phyloP scores from a whole-genome alignment of 1,284 basidiomycete genomes.

The Ustilago shanxiensis region DNA sequence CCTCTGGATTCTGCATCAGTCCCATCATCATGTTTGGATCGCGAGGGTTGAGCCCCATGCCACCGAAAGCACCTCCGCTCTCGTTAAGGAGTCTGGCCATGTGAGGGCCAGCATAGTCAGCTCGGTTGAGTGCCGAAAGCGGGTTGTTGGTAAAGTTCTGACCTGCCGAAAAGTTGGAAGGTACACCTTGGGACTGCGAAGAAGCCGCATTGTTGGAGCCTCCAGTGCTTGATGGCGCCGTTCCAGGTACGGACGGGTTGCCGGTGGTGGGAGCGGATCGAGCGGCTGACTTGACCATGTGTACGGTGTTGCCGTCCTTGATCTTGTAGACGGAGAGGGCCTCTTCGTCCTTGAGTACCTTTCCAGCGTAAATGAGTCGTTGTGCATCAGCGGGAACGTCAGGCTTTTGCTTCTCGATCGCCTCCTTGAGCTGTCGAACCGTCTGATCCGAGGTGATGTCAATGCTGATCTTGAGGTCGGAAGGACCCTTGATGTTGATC shows the following conservation, averaged over 20 bases:
- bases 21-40: constrained; percentile 68
- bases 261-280: constrained; percentile 57
- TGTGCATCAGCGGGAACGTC: constrained; percentile 67
- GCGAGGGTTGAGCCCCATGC: constrained; percentile 65
- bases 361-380: constrained; percentile 67
- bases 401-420: constrained; percentile 57
- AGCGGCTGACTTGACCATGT: constrained; percentile 65
- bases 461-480: constrained; percentile 62
- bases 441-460: constrained; percentile 56
- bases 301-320: constrained; percentile 64
- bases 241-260: constrained; percentile 44
- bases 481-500: constrained; percentile 67
- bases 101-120: constrained; percentile 67
- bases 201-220: constrained; percentile 40
- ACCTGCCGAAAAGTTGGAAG: constrained; percentile 65
- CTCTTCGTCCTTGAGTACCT: constrained; percentile 67
- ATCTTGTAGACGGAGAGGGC: constrained; percentile 63
- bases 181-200: constrained; percentile 61
- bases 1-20: constrained; percentile 65
- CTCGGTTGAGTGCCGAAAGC: constrained; percentile 64
- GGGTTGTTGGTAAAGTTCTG: constrained; percentile 68
- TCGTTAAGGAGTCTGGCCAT: constrained; percentile 65
- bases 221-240: constrained; percentile 28
- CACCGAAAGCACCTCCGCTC: constrained; percentile 59
- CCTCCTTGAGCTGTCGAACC: constrained; percentile 64